Conservation (phyloP, 2,329 filamentous ascomycete genomes). For the Xylogone sp. region DNA sequence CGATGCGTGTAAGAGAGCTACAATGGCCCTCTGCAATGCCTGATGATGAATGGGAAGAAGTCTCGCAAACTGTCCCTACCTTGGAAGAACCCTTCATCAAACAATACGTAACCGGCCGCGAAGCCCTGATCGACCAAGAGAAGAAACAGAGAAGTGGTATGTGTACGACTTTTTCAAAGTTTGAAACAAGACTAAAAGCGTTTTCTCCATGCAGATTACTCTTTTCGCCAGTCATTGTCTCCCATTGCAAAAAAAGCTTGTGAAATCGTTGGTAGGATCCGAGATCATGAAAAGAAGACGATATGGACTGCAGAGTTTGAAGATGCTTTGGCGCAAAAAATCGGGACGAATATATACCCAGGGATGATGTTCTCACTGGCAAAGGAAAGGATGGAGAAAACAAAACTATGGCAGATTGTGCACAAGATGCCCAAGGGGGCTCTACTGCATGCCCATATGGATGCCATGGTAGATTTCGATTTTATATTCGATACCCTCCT, state of each 20-base stretch:
- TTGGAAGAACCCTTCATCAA: slow-evolving; percentile 72
- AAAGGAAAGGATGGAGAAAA: slow-evolving; percentile 80
- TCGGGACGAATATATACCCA: slow-evolving; percentile 67
- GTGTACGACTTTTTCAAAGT: slow-evolving; percentile 23
- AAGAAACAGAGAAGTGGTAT: slow-evolving; percentile 76
- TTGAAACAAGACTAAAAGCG: slow-evolving; percentile 22
- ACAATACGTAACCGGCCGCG: slow-evolving; percentile 73
- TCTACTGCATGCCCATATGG: slow-evolving; percentile 81
- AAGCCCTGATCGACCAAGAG: slow-evolving; percentile 75
- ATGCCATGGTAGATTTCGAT: slow-evolving; percentile 87
- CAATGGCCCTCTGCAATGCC: slow-evolving; percentile 25
- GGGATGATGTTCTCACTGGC: slow-evolving; percentile 93
- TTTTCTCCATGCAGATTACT: slow-evolving; percentile 47
- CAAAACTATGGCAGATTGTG: slow-evolving; percentile 81
- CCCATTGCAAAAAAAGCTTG: slow-evolving; percentile 76
- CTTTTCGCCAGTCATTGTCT: slow-evolving; percentile 71
- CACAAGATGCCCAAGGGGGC: slow-evolving; percentile 85
- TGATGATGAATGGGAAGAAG: slow-evolving; percentile 56
- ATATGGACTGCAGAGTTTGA: slow-evolving; percentile 76
- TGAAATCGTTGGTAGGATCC: slow-evolving; percentile 75
- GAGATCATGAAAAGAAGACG: slow-evolving; percentile 69
- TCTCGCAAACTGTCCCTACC: slow-evolving; percentile 52
- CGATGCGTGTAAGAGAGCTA: slow-evolving; percentile 15
- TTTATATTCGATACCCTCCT: slow-evolving; percentile 73
- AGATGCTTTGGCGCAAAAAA: slow-evolving; percentile 60